Evolutionary conservation across 768 basidiomycete genomes (phyloP), one percentile per base, ranked within the genome.

Genomic region (Coprinopsis strossmayeri): DNA sequence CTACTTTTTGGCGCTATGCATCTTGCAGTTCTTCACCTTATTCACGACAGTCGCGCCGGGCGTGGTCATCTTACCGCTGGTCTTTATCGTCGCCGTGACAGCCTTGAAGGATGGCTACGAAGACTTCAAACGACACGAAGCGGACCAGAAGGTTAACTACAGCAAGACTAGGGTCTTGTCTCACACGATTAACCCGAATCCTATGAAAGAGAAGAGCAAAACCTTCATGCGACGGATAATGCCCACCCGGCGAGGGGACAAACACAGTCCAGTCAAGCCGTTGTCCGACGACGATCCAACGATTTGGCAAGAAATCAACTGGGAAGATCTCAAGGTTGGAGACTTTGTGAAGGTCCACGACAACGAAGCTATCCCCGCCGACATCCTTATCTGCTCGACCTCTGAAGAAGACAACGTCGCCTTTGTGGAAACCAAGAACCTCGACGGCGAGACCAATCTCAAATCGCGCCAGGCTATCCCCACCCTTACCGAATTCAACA

Each of bases 361-460:
- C 57, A 75, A 92, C 64, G 89, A 95, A 59, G 72, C 80, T 13
- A 71, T 96, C 49, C 93, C 93, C 3, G 91, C 93, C 1, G 93
- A 95, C 62, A 69, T 95, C 54, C 79, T 93, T 54, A 86, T 95
- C 56, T 93, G 91, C 63, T 74, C 90, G 1, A 91, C 91, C 1
- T 91, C 89, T 7, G 92, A 94, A 64, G 91, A 93, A 25, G 92
- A 93, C 64, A 89, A 94, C 53, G 72, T 94, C n/a, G 86, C 87
- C 5, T 96, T 83, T 60, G 82, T 95, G 46, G 93, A 96, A 74
- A 95, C 93, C 35, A 96, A 95, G 75, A 95, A 95, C 59, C 73
- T 99, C 46, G 95, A 99, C 59, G 95, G 95, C 34, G 95, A 99
- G 71, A 99, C 95, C 20, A 99, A 95, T 61, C 82, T 99, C 64